Conservation (phyloP, 257 asterid species). For the Asclepias syriaca region DNA sequence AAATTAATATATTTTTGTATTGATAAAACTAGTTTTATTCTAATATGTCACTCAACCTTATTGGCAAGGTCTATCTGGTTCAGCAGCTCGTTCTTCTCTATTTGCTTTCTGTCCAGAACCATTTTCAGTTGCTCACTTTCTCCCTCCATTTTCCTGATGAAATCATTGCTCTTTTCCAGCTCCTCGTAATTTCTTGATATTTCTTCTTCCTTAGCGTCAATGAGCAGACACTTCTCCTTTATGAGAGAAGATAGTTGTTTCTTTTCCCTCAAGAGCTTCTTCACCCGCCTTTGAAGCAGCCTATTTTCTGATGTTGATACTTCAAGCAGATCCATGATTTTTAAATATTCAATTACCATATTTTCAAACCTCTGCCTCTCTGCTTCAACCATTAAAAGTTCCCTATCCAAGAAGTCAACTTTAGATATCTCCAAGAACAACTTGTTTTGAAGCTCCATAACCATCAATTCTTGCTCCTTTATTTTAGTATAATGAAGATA, state of each 20-base stretch:
- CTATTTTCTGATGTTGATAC: conserved; percentile 36
- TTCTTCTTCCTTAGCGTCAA: conserved; percentile 38
- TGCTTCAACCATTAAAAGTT: conserved; percentile 28
- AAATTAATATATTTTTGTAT: too few relatives aligned
- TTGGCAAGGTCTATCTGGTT: conserved; percentile 29
- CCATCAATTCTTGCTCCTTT: conserved; percentile 38
- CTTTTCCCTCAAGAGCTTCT: conserved; percentile 35
- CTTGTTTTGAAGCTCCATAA: conserved; percentile 39
- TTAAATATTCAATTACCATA: conserved; percentile 25
- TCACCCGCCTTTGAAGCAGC: conserved; percentile 35
- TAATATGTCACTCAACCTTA: conserved; percentile 25
- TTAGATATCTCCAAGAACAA: conserved; percentile 33
- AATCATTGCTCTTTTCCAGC: conserved; percentile 24
- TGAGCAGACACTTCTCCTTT: conserved; percentile 24
- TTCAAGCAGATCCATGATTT: conserved; percentile 28
- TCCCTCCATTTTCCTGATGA: conserved; percentile 30
- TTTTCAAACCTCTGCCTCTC: conserved; percentile 35
- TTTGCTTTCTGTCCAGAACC: conserved; percentile 20
- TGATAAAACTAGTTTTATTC: too few relatives aligned
- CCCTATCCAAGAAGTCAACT: conserved; percentile 34
- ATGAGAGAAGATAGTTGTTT: conserved; percentile 19
- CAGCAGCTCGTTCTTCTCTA: conserved; percentile 25
- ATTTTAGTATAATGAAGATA: conserved; percentile 34
- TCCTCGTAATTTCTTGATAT: conserved; percentile 28
- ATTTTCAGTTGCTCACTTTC: conserved; percentile 34